Evolutionary conservation across 2,329 filamentous ascomycete genomes (phyloP), one percentile per base, ranked within the genome.

Genomic region (Phialemoniopsis sp.): DNA sequence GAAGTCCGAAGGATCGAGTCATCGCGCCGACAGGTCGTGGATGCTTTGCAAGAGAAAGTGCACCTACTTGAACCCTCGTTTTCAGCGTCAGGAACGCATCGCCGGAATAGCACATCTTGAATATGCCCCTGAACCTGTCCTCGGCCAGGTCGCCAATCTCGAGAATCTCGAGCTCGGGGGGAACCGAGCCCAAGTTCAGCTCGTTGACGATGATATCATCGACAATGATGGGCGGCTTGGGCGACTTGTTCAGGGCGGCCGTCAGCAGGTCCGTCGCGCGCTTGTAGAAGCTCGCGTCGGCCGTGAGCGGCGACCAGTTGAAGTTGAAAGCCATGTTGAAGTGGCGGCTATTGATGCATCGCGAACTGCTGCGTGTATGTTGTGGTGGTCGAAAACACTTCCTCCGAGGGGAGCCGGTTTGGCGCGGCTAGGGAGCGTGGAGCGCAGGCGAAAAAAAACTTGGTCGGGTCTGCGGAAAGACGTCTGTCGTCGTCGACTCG

Each of bases 241-340:
- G 90, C 39, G 88, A 93, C 68, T 97, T 97, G 76, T 98, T 98
- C 56, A 98, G 76, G 29, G 93, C 93, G 42, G 87, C 85, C 18
- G 93, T 98, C 54, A 98, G 78, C 63, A 97, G 86, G 62, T 97
- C 90, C 63, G 90, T 87, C 37, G 93, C 91, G 53, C 89, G 85
- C 60, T 86, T 80, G 67, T 91, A 91, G 66, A 93, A 93, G 53
- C 82, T 80, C 57, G 88, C 91, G 70, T 97, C 93, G 59, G 91
- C 91, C 69, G 94, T 93, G 50, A 98, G 78, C 59, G 93, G 93
- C 78, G 89, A 95, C 93, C 93, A 98, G 88, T 97, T 97, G 87
- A 98, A 98, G 76, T 97, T 97, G 86, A 98, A 98, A 53, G 93
- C 93, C 93, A 98, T 98, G 67, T 68, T 74, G 65, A 67, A 65